Evolutionary conservation across 1,284 basidiomycete species (phyloP).

Genomic region (Ustilago xerochloae): DNA sequence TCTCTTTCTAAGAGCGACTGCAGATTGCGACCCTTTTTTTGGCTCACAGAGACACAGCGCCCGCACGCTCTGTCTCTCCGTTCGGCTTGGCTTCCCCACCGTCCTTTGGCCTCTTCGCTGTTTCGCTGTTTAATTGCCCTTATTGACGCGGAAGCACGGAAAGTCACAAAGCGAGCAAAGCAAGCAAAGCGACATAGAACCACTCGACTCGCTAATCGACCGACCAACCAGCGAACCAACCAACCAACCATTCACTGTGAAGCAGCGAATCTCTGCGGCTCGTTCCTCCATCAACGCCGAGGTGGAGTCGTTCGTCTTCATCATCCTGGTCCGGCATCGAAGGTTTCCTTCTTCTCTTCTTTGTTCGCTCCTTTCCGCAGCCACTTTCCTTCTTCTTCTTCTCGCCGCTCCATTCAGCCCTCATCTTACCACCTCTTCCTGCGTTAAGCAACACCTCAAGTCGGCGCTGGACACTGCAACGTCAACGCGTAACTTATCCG

Average conservation of each 20-base stretch:
- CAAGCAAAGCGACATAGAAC: too few species aligned
- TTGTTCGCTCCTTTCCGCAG: neutral
- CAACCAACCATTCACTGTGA: too few species aligned
- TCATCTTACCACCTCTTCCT: neutral
- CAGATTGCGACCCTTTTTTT: neutral
- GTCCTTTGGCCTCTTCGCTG: neutral
- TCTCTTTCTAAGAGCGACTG: neutral
- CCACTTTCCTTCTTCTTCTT: neutral
- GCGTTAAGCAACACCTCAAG: too few species aligned
- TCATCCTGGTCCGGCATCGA: too few species aligned
- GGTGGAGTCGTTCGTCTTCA: neutral
- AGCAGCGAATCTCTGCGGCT: too few species aligned
- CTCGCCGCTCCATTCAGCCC: neutral
- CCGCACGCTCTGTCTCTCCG: too few species aligned
- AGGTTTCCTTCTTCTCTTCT: neutral
- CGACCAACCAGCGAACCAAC: too few species aligned
- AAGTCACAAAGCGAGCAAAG: neutral
- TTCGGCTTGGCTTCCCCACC: conserved; percentile 1
- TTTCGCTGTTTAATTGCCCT: too few species aligned
- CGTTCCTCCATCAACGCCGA: neutral
- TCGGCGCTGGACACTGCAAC: too few species aligned
- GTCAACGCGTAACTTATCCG: neutral
- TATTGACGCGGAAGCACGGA: neutral
- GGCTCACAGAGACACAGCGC: neutral
- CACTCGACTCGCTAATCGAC: too few species aligned